Evolutionary conservation across 2,329 filamentous ascomycete genomes (phyloP), one percentile per base, ranked within the genome.

Genomic region (Fusarium nygamai): DNA sequence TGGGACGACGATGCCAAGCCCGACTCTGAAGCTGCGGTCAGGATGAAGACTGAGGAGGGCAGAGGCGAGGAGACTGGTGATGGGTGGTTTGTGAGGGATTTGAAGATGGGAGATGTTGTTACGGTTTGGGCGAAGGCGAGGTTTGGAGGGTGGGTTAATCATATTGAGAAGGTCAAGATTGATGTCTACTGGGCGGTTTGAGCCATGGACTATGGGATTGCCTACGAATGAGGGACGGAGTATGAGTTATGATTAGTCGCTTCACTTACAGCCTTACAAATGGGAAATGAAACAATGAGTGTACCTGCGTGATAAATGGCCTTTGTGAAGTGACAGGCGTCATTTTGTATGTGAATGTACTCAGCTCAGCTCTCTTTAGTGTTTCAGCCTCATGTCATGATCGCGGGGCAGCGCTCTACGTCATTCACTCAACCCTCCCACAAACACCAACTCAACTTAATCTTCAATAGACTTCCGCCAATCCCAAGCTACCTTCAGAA

Each of bases 111-210:
- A 2, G 90, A 92, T 73, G 86, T 90, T 24, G 81, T 92, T 17
- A 91, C 89, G 0, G 76, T 92, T 4, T 92, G 90, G 90, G 89
- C 83, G 2, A 90, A 88, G 80, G 85, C 88, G 5, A 85, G 90
- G 66, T 92, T 89, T 63, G 80, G 78, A 0, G 86, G 81, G 0
- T 92, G 90, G 90, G 51, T 61, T 3, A 92, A 92, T 69, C 60
- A 81, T 19, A 79, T 91, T 16, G 79, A 87, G 53, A 83, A 81
- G 19, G 86, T 88, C 5, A 83, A 84, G 78, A 81, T 92, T 36
- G 87, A 89, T 65, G 83, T 92, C 33, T 91, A 89, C 76, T 92
- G 89, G 88, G 87, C 88, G 80, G 69, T 89, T 47, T 83, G 76
- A 47, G 11, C 16, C 22, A 17, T n/a, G 12, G 46, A 9, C 27